Conservation (phyloP, 2,329 filamentous ascomycete species). For the Triangularia setosa region DNA sequence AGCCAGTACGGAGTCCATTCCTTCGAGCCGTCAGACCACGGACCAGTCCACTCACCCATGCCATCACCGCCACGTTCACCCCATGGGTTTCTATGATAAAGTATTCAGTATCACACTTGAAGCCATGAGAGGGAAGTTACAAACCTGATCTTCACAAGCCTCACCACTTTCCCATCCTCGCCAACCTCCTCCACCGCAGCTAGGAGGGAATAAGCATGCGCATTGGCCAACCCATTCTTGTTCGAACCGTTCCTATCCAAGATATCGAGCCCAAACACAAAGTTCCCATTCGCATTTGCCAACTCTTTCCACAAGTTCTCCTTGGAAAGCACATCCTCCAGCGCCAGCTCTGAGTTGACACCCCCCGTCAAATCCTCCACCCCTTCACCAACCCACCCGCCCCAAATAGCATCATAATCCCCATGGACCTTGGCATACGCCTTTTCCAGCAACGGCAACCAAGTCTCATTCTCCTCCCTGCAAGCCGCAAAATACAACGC, state of each 20-base stretch:
- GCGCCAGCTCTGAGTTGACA: slow-evolving; percentile 65
- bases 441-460: slow-evolving; percentile 69
- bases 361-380: slow-evolving; percentile 60
- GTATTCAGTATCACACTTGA: slow-evolving; percentile 38
- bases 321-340: slow-evolving; percentile 69
- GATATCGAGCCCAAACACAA: slow-evolving; percentile 66
- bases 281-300: slow-evolving; percentile 74
- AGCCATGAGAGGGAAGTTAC: not conserved
- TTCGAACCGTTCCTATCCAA: slow-evolving; percentile 53
- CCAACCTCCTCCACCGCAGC: slow-evolving; percentile 48
- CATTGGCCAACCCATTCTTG: slow-evolving; percentile 55
- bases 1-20: slow-evolving; percentile 59
- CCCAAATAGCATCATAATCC: slow-evolving; percentile 68
- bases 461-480: slow-evolving; percentile 65
- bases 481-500: slow-evolving; percentile 70
- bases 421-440: slow-evolving; percentile 72
- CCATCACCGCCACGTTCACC: slow-evolving; percentile 31
- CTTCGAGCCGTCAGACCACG: slow-evolving; percentile 57
- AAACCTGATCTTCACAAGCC: slow-evolving; percentile 1
- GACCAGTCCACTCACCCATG: slow-evolving; percentile 57
- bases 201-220: slow-evolving; percentile 58
- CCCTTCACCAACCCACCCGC: slow-evolving; percentile 53
- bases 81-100: slow-evolving; percentile 53
- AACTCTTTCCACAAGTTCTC: slow-evolving; percentile 81
- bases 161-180: slow-evolving; percentile 27